A percentile compares a stretch with the other conserved stretches of the same genome.
phyloP scores from a whole-genome alignment of 495 filamentous ascomycete genomes.

The Stereocaulon alpinum region DNA sequence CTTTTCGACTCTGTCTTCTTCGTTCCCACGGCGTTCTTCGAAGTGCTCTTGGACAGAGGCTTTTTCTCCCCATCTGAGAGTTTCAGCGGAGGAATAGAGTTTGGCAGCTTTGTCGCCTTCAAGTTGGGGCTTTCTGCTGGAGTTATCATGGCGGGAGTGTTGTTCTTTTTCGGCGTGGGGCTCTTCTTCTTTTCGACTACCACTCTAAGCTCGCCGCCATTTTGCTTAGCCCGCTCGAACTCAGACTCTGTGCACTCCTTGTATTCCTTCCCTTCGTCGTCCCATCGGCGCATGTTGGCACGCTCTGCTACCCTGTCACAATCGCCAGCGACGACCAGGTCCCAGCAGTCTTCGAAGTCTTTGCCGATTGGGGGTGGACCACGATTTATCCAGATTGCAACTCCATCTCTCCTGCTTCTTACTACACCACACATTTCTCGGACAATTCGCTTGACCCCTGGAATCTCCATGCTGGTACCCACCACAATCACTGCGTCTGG shows the following conservation, averaged over 20 bases:
- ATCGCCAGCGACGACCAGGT: constrained; percentile 74
- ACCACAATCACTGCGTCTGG: constrained; percentile 92
- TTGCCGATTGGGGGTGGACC: constrained; percentile 68
- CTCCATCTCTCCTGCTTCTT: constrained; percentile 69
- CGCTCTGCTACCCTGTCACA: constrained; percentile 79
- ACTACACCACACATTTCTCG: constrained; percentile 80
- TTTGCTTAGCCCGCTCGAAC: constrained; percentile 30
- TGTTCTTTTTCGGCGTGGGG: constrained; percentile 13
- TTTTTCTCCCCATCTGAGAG: constrained; percentile 22
- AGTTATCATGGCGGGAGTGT: constrained; percentile 48
- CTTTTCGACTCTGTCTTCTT: constrained; percentile 19
- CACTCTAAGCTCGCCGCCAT: constrained; percentile 29
- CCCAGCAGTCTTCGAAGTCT: constrained; percentile 86
- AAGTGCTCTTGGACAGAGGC: constrained; percentile 19
- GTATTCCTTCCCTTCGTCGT: constrained; percentile 46
- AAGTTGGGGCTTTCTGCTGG: constrained; percentile 49
- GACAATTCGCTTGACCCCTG: constrained; percentile 79
- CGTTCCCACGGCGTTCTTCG: constrained; percentile 10
- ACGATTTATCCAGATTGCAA: constrained; percentile 90
- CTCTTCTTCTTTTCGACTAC: constrained; percentile 32
- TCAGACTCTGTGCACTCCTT: constrained; percentile 35
- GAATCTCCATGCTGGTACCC: constrained; percentile 90
- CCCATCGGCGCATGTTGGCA: constrained; percentile 64
- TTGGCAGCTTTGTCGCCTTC: constrained; percentile 35
- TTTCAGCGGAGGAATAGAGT: constrained; percentile 14